Conservation (phyloP, 257 asterid genomes). For the Eucommia ulmoides region DNA sequence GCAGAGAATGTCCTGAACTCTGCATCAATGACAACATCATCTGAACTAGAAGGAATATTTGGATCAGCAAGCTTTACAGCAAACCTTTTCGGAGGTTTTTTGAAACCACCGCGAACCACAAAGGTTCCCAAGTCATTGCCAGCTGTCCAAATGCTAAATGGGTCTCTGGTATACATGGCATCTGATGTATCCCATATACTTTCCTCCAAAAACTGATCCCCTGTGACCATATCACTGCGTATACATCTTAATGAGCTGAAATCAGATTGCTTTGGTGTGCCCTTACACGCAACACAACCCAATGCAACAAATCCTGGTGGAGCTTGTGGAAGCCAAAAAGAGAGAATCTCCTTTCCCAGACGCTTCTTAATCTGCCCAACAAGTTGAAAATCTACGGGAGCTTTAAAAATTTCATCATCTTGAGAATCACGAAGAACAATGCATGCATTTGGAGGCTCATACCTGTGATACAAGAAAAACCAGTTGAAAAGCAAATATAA, state of each 20-base stretch:
- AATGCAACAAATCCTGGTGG: conserved; percentile 87
- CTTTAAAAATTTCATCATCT: conserved; percentile 47
- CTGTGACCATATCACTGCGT: conserved; percentile 71
- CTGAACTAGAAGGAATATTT: conserved; percentile 49
- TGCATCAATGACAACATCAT: conserved; percentile 59
- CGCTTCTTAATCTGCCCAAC: conserved; percentile 70
- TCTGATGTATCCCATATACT: conserved; percentile 95
- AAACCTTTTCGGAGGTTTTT: conserved; percentile 84
- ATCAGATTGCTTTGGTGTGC: conserved; percentile 71
- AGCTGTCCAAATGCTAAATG: conserved; percentile 71
- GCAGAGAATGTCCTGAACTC: conserved; percentile 84
- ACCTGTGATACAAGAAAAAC: conserved; percentile 39
- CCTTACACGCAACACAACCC: conserved; percentile 82
- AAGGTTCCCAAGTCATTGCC: conserved; percentile 75
- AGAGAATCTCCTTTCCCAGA: conserved; percentile 45
- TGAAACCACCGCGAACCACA: conserved; percentile 63
- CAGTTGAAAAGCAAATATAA: neutral
- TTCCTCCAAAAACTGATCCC: conserved; percentile 68
- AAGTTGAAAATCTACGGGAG: conserved; percentile 70
- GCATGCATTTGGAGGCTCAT: conserved; percentile 82
- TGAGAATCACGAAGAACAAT: conserved; percentile 67
- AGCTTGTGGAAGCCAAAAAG: conserved; percentile 97
- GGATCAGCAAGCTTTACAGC: conserved; percentile 73
- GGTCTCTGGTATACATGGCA: conserved; percentile 41
- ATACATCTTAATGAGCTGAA: conserved; percentile 70